Conservation (phyloP, 192 early-diverging fungal species). For the Helicostylum pulchrum region DNA sequence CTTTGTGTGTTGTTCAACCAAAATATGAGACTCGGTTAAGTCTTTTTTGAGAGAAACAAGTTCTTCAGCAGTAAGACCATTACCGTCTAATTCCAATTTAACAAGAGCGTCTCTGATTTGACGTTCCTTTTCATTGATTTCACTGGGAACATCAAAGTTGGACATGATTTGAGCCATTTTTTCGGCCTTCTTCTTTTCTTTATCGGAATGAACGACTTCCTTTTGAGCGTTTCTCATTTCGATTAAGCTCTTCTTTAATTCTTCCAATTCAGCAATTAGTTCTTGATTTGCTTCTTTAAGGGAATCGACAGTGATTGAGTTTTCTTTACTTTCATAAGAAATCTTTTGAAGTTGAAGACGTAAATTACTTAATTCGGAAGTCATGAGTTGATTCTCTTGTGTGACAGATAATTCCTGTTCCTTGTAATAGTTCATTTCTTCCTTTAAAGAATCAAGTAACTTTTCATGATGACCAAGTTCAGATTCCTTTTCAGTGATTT, state of each 20-base stretch:
- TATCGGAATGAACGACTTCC: constrained; percentile 56
- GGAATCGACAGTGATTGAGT: constrained; percentile 83
- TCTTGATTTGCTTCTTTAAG: constrained; percentile 85
- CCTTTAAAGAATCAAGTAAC: constrained; percentile 57
- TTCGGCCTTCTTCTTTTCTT: constrained; percentile 76
- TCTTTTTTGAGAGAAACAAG: constrained; percentile 66
- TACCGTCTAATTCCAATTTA: constrained; percentile 54
- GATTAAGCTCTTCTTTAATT: constrained; percentile 62
- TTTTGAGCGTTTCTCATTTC: constrained; percentile 53
- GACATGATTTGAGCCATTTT: constrained; percentile 86
- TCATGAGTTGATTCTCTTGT: constrained; percentile 72
- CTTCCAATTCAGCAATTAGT: constrained; percentile 68
- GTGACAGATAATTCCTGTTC: constrained; percentile 52
- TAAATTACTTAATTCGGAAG: constrained; percentile 68
- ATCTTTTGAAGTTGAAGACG: constrained; percentile 86
- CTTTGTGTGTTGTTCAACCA: constrained; percentile 60
- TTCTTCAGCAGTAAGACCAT: constrained; percentile 54
- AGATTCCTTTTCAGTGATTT: constrained; percentile 87
- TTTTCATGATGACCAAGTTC: constrained; percentile 67
- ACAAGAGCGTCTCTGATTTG: constrained; percentile 66
- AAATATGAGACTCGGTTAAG: constrained; percentile 63
- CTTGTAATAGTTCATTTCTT: constrained; percentile 72
- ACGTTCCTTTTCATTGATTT: constrained; percentile 73
- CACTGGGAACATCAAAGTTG: constrained; percentile 73
- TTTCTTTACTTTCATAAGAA: constrained; percentile 86